Conservation (phyloP, 129 eudicot genomes). For the Centaurea solstitialis region DNA sequence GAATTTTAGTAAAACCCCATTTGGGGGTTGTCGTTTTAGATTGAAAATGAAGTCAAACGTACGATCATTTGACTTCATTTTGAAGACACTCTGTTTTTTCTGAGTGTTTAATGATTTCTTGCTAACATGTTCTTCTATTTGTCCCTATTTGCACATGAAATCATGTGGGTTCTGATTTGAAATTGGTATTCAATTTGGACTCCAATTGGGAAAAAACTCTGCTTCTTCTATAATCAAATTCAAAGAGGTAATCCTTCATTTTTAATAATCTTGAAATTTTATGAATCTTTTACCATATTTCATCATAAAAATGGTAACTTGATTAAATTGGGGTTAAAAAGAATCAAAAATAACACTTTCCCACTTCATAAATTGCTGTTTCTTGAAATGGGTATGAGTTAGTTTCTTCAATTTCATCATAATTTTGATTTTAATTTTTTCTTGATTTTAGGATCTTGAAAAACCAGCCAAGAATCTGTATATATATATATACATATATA, state of each 20-base stretch:
- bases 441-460: constrained; percentile 31
- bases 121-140: constrained; percentile 11
- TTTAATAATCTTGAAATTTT: neutral
- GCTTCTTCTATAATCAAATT: constrained; percentile 31
- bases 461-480: constrained; percentile 13
- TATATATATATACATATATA: constrained; percentile 7
- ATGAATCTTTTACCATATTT: neutral
- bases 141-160: constrained; percentile 28
- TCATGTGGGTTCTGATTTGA: constrained; percentile 30
- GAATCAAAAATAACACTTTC: neutral
- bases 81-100: constrained; percentile 33
- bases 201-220: constrained; percentile 26
- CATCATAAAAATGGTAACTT: neutral
- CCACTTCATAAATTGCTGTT: neutral
- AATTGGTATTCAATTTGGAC: constrained; percentile 15
- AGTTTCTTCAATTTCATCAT: neutral
- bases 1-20: neutral
- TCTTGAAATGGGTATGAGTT: neutral
- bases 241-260: constrained; percentile 35
- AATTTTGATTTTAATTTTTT: neutral
- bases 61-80: constrained; percentile 32
- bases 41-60: constrained; percentile 25
- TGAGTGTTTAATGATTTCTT: constrained; percentile 5
- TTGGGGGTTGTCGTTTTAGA: constrained; percentile 30
- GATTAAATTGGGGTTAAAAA: neutral